Conservation (phyloP, 441 rosid species). For the Breynia disticha region DNA sequence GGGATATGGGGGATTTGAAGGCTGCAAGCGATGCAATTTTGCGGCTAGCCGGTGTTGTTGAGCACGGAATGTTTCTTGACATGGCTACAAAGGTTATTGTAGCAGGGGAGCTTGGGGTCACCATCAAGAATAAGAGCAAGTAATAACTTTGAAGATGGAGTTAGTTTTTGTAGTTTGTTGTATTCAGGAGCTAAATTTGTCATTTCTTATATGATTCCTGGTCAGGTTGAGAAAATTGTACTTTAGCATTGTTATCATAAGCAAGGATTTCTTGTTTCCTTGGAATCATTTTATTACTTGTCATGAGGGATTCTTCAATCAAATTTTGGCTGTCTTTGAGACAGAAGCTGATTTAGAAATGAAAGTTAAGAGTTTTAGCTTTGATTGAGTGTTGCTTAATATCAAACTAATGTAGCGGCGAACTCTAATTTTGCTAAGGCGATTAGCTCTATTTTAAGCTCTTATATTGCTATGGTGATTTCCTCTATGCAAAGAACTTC, state of each 20-base stretch:
- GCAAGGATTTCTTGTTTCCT: background rate
- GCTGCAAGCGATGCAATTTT: slow-evolving; percentile 60
- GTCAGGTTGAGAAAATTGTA: background rate
- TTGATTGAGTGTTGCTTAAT: background rate
- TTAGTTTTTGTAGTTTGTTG: background rate
- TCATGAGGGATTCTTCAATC: slow-evolving; percentile 1
- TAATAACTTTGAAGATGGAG: background rate
- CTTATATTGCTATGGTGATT: too few relatives aligned
- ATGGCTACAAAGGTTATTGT: slow-evolving; percentile 84
- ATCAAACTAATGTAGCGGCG: too few relatives aligned
- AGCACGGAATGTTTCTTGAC: slow-evolving; percentile 86
- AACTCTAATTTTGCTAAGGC: too few relatives aligned
- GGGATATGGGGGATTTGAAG: slow-evolving; percentile 61
- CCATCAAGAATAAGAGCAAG: slow-evolving; percentile 40
- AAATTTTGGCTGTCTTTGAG: background rate
- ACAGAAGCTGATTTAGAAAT: background rate
- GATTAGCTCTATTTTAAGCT: too few relatives aligned
- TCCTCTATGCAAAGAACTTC: too few relatives aligned
- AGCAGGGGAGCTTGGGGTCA: slow-evolving; percentile 69
- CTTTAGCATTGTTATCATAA: background rate
- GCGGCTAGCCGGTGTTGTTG: slow-evolving; percentile 72
- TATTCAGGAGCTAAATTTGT: background rate
- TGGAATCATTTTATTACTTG: background rate
- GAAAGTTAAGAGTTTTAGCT: background rate
- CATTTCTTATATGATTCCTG: background rate